Percentiles rank a stretch among this genome's conserved stretches.
These are phyloP conservation scores for Omphalea diandra DNA, from an alignment of 441 rosid genomes.

Conservation along the genomic window DNA sequence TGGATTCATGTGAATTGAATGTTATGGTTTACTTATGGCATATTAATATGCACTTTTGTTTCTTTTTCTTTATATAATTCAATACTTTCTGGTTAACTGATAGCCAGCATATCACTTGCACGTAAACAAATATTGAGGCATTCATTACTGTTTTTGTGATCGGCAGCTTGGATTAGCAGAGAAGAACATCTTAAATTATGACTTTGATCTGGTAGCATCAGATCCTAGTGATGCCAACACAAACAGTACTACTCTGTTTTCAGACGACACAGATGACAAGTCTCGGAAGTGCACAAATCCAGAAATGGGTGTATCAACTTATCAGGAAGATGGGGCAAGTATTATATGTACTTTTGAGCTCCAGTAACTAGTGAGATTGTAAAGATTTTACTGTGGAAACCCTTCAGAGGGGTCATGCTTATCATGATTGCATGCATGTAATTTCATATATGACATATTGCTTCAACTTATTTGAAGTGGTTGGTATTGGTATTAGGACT, in stretches of 20 bases:
- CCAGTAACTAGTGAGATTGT: conserved; percentile 1
- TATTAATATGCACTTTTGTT: neutral
- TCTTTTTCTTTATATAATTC: neutral
- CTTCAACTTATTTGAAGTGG: neutral
- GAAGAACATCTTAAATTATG: conserved; percentile 81
- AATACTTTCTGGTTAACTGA: neutral
- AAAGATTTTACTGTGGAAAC: neutral
- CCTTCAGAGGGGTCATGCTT: neutral
- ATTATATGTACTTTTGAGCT: conserved; percentile 12
- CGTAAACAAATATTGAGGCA: conserved; percentile 4
- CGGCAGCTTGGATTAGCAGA: conserved; percentile 92
- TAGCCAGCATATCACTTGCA: neutral
- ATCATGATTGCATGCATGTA: neutral
- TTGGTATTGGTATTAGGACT: conserved; percentile 4
- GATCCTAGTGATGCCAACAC: conserved; percentile 97
- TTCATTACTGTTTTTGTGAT: conserved; percentile 27
- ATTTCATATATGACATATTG: neutral
- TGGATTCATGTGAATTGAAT: neutral
- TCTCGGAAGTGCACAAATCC: conserved; percentile 55
- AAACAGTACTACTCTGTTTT: conserved; percentile 82
- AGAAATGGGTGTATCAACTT: conserved; percentile 52
- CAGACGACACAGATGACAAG: conserved; percentile 94
- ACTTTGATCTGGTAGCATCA: conserved; percentile 74
- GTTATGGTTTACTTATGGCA: neutral
- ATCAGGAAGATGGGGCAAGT: conserved; percentile 78